Evolutionary conservation across 495 filamentous ascomycete species (phyloP).

Genomic region (Penicillium fimorum): DNA sequence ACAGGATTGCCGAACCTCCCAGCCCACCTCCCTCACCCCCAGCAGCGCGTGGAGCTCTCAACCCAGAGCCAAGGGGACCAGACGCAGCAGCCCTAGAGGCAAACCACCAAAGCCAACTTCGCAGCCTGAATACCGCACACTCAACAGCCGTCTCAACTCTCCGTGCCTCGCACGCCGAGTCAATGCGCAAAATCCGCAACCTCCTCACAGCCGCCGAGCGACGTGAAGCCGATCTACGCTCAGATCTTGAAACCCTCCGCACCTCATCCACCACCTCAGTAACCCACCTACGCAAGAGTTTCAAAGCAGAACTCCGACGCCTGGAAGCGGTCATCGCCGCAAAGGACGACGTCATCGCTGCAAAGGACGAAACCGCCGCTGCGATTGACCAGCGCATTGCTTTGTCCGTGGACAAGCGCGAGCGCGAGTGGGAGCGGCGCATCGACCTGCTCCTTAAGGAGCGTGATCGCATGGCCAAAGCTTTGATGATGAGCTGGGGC

Average conservation of each 20-base stretch:
- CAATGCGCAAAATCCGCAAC: conserved; percentile 40
- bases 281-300: conserved; percentile 26
- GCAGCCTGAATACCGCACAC: conserved; percentile 41
- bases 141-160: conserved; percentile 39
- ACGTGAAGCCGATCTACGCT: conserved; percentile 43
- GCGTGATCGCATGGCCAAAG: conserved; percentile 52
- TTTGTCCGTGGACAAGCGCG: conserved; percentile 46
- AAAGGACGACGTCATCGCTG: conserved; percentile 42
- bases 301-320: conserved; percentile 34
- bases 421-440: conserved; percentile 52
- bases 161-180: conserved; percentile 43
- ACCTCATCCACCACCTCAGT: conserved; percentile 22
- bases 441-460: conserved; percentile 56
- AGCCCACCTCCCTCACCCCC: conserved; percentile 32
- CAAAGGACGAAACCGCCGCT: conserved; percentile 43
- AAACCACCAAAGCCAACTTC: conserved; percentile 39
- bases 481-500: conserved; percentile 49
- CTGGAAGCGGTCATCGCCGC: conserved; percentile 38
- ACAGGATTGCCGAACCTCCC: conserved; percentile 52
- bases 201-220: conserved; percentile 42
- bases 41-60: conserved; percentile 8
- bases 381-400: conserved; percentile 45
- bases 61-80: conserved; percentile 9
- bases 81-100: conserved; percentile 31
- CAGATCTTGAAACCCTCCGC: conserved; percentile 36